Base-by-base conservation (phyloP, 257 asterid genomes). In the Pogostemon cablin region DNA sequence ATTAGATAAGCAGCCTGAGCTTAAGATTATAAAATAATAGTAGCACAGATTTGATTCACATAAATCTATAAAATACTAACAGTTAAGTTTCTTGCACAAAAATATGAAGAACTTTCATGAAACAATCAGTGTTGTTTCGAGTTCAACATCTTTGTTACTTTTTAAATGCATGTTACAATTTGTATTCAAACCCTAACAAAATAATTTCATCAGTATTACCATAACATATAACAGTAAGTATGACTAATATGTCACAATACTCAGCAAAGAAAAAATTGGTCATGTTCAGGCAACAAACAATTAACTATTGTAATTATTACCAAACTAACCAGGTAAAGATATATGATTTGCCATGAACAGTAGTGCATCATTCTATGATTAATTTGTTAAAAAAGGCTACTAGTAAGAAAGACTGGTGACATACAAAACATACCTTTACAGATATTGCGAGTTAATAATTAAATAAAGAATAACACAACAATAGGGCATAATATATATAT, bases 31-130 rank as follows among this genome's bases (percentile, higher is more conserved):
- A n/a, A n/a, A n/a, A n/a, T 46, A 65, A 49, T 37, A 37, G 40
- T 56, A 42, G 5, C 38, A 50, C 25, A 20, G 25, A 20, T 20
- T 20, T 20, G 10, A 9, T 8, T 46, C 15, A 61, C n/a, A n/a
- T 12, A 60, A 12, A 58, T 20, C 60, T 48, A 41, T 11, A 3
- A 0, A 34, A 53, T 35, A 48, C 44, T 34, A n/a, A 15, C 25
- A 52, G 52, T 20, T 39, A 67, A 12, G 10, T 3, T 8, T 1
- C 8, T 38, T 10, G 32, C n/a, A 42, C 42, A n/a, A 12, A n/a
- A 72, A 41, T 72, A 40, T 64, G 10, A 20, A 61, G 72, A 54
- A 44, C 63, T 63, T 53, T n/a, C 60, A n/a, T 46, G 4, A 17
- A 66, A 15, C 53, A 46, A 37, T 4, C 8, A 52, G 25, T 15